Base-by-base conservation (phyloP, 345 rosid genomes). In the Boechera divaricarpa region DNA sequence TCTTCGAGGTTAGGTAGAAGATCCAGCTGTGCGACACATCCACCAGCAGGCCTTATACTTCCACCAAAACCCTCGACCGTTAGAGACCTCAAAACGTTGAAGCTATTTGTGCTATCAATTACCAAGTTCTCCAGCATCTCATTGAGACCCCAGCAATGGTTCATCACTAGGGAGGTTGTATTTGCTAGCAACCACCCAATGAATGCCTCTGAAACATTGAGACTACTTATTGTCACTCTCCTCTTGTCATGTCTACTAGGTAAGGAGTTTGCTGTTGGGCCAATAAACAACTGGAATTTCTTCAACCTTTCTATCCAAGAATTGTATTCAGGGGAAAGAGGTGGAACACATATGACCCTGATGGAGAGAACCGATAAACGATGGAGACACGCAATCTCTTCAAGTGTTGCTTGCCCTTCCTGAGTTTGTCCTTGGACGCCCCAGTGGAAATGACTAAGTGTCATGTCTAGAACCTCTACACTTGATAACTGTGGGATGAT, bases 381-480 rank as follows among this genome's bases (percentile, higher is more conserved):
- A 45, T 53, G 41, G 38, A 82, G 82, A 51, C 51, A 59, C 5
- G 60, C 42, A 7, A 79, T 54, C 69, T 75, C 85, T 24, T 77
- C 71, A n/a, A 83, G 67, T 36, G 67, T 64, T 63, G 79, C 77
- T 65, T 76, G 75, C 18, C 81, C 77, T 21, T 77, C 60, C 49
- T 79, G 79, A 56, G 35, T 54, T 24, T 82, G 31, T 55, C 54
- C 75, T 21, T 48, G 67, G 51, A 80, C 58, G 10, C 65, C 71
- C 81, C 85, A 83, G 26, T 69, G 78, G 51, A 81, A 83, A 59
- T 68, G 74, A 73, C 87, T 83, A 33, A 56, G 72, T 2, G 84
- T 73, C 87, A 85, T 83, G 80, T 83, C 82, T 39, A 87, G 69
- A 55, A 63, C 70, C 70, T 85, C 86, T 18, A 87, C 61, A 65